Evolutionary conservation across 129 eudicot genomes (phyloP), one percentile per base, ranked within the genome.

Genomic region (Artemisia argyi): DNA sequence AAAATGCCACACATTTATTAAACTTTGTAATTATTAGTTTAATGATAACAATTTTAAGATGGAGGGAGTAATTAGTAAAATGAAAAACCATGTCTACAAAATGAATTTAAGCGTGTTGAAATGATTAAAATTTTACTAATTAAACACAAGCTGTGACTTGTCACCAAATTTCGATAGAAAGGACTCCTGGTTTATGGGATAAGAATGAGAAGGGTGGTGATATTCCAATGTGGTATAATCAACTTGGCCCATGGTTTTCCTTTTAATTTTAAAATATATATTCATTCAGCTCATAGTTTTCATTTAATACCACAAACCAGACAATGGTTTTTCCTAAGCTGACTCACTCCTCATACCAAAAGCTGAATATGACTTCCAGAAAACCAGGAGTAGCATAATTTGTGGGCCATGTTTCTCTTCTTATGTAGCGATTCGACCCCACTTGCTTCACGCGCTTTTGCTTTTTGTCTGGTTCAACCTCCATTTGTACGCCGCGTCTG

Each of bases 351-450:
- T 24, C 28, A 60, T 68, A 51, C 52, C 39, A 61, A 74, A 65
- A 52, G 66, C 66, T 49, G 47, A 59, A 60, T 28, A 55, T 56
- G 28, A 65, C 80, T 78, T 85, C 95, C 95, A 74, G 76, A 88
- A 88, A 88, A 88, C 85, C 87, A 81, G 95, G 81, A 77, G 90
- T 16, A 70, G 81, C 59, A 9, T 51, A 18, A 72, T 32, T 4
- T 16, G 74, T 78, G 79, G 79, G 66, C 78, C 85, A 57, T 51
- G 12, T 0, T 53, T 13, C 44, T 15, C 28, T 44, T 28, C 17
- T 28, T 77, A 88, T 82, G 95, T 83, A 87, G 90, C 92, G 88
- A 88, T 84, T 77, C 88, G 96, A 82, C 83, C 89, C 84, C 82
- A 73, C 88, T 30, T 84, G 68, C 1, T 55, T 42, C 84, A 80